Evolutionary conservation across 2,329 filamentous ascomycete genomes (phyloP), one percentile per base, ranked within the genome.

Genomic region (Colletotrichum musicola): DNA sequence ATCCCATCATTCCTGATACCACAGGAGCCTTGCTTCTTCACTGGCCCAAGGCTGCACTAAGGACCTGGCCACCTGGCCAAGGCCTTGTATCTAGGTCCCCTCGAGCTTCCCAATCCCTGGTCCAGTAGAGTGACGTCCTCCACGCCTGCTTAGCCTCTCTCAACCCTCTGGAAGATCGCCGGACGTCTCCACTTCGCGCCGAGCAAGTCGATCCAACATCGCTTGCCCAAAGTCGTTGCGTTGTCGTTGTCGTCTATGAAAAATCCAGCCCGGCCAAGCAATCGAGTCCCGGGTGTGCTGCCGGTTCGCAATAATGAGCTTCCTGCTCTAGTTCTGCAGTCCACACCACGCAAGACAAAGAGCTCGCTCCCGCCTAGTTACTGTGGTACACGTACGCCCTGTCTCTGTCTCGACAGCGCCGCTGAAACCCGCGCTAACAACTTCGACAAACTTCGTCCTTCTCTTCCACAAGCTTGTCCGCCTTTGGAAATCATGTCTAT

Each of bases 401-500:
- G 51, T 59, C 63, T 18, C 49, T 46, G 51, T 59, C 63, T 18
- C 49, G 40, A 38, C 57, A 54, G 54, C 42, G 54, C 49, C 61
- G 55, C 65, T 60, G 61, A 38, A 60, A 65, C 61, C 54, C 42
- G 30, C 49, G 49, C 62, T 64, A 65, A 62, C 20, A 12, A 53
- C 61, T 60, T 64, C 46, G 46, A 47, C 25, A 54, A 44, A 46
- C 46, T 53, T 64, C 38, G 30, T 56, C 38, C 54, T 40, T 51
- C 40, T 42, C 5, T 35, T 9, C 16, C 22, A 27, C 20, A 49
- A 55, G 44, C 55, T 65, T 53, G 65, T 38, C 54, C 44, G 27
- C 49, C 54, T 68, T 64, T 40, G 44, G 42, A 35, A 44, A 47
- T 30, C 25, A 51, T 62, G 16, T 42, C 51, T 47, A 12, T 38